phyloP scores from a whole-genome alignment of 495 filamentous ascomycete genomes.

The Aspergillus steynii region DNA sequence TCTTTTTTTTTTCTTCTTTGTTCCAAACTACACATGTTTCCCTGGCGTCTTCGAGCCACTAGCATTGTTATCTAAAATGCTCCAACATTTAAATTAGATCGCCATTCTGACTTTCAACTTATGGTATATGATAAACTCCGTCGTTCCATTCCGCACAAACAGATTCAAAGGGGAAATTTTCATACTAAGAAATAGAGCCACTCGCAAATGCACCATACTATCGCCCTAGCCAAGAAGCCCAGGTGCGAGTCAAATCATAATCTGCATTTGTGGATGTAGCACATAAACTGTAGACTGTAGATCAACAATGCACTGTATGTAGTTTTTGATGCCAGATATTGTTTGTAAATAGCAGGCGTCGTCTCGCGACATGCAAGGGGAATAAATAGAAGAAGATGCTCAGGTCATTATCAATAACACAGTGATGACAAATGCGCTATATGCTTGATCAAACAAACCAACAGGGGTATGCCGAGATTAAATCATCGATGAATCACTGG shows the following conservation, averaged over 20 bases:
- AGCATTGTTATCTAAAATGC: neutral
- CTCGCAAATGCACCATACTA: conserved; percentile 5
- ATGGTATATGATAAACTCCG: neutral
- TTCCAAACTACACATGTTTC: neutral
- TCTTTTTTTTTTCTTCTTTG: neutral
- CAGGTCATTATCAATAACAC: conserved; percentile 39
- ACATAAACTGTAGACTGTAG: conserved; percentile 10
- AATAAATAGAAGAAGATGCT: conserved; percentile 29
- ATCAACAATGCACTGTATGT: conserved; percentile 14
- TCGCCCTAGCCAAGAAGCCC: conserved; percentile 3
- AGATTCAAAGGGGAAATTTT: neutral
- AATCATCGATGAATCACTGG: conserved; percentile 24
- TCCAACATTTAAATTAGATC: neutral
- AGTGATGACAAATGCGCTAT: conserved; percentile 39
- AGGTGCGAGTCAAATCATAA: conserved; percentile 12
- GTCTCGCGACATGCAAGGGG: conserved; percentile 28
- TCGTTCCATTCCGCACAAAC: neutral
- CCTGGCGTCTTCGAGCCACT: neutral
- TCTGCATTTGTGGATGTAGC: conserved; percentile 21
- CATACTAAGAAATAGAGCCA: neutral
- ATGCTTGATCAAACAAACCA: conserved; percentile 40
- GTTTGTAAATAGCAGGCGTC: conserved; percentile 23
- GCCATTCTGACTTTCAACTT: neutral
- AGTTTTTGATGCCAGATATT: conserved; percentile 20
- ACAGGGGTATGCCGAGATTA: conserved; percentile 22